Conservation (phyloP, 176 grass and related monocot species). For the Avena eriantha region DNA sequence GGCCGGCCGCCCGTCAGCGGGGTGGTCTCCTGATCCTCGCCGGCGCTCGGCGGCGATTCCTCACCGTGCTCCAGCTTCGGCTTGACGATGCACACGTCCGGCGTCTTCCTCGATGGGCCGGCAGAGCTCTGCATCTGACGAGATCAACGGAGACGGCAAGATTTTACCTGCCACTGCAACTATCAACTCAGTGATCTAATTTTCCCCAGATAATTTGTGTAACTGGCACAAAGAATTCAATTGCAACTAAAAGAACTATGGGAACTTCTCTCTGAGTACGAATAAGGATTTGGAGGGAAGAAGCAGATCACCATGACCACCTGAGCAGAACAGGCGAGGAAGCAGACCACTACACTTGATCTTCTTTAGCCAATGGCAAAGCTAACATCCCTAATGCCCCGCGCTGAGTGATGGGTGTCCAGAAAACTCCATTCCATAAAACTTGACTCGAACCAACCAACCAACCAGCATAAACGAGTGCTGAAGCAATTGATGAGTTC, state of each 20-base stretch:
- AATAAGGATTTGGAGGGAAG: too few relatives aligned
- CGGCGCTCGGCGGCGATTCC: neutral
- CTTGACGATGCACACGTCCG: neutral
- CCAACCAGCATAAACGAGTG: neutral
- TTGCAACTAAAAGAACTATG: too few relatives aligned
- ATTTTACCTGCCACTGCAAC: neutral
- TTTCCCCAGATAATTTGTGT: neutral
- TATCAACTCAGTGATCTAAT: neutral
- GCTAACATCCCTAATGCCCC: neutral
- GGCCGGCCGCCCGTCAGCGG: slow-evolving; percentile 41
- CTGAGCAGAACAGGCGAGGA: neutral
- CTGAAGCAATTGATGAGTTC: neutral
- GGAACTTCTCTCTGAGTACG: neutral
- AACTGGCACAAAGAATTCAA: neutral
- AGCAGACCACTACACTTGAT: neutral
- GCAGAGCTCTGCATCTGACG: slow-evolving; percentile 1
- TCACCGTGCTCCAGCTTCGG: slow-evolving; percentile 19
- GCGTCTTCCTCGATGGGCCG: neutral
- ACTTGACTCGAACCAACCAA: neutral
- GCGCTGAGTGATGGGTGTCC: neutral
- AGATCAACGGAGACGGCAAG: neutral
- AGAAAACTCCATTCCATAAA: neutral
- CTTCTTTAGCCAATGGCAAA: neutral
- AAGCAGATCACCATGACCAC: neutral
- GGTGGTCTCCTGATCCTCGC: slow-evolving; percentile 20